A percentile compares a stretch with the other conserved stretches of the same genome.
Evolutionary conservation across 2,329 filamentous ascomycete genomes (phyloP).

Genomic region (Epichloe amarillans): DNA sequence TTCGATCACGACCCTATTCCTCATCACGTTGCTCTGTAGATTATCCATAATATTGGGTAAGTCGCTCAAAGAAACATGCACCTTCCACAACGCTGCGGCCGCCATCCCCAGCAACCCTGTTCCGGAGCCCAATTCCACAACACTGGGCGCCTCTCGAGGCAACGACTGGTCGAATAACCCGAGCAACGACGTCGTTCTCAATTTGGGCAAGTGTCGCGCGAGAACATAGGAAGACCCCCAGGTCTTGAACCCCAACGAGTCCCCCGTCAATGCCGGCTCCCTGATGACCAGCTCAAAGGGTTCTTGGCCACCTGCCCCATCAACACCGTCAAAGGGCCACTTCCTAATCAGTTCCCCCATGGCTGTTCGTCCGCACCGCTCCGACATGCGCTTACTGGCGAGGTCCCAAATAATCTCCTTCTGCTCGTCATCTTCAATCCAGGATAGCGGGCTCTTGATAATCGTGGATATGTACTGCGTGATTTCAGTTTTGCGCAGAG

Average conservation of each 20-base stretch:
- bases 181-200: conserved; percentile 31
- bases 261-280: conserved; percentile 78
- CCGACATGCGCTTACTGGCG: conserved; percentile 67
- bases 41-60: conserved; percentile 75
- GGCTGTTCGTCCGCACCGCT: conserved; percentile 63
- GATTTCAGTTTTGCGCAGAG: conserved; percentile 34
- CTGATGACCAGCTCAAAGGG: conserved; percentile 56
- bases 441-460: conserved; percentile 51
- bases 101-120: conserved; percentile 85
- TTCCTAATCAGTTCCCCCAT: conserved; percentile 43
- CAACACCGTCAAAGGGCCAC: conserved; percentile 33
- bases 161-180: conserved; percentile 28
- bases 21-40: conserved; percentile 55
- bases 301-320: conserved; percentile 15
- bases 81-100: conserved; percentile 58
- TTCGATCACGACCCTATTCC: conserved; percentile 46
- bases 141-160: conserved; percentile 18
- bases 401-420: conserved; percentile 63
- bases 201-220: conserved; percentile 51
- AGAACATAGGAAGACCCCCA: conserved; percentile 89
- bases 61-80: conserved; percentile 64
- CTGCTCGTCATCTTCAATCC: conserved; percentile 54
- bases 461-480: conserved; percentile 56
- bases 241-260: conserved; percentile 84
- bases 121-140: conserved; percentile 76